phyloP scores from a whole-genome alignment of 306 rosid genomes.

The Cucurbita ficifolia region DNA sequence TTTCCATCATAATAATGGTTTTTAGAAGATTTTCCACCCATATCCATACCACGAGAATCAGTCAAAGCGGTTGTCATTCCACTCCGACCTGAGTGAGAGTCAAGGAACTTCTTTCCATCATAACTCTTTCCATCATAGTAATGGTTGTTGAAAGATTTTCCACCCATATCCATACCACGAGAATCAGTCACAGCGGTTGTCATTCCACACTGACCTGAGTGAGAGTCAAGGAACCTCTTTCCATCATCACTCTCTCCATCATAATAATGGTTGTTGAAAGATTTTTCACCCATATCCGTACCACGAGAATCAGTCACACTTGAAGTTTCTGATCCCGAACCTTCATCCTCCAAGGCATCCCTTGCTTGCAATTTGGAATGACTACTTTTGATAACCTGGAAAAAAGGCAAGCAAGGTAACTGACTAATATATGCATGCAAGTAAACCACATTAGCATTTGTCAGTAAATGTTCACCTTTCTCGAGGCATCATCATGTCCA shows the following conservation, averaged over 20 bases:
- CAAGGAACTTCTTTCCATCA: constrained; percentile 11
- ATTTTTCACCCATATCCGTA: constrained; percentile 14
- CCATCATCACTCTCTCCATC: constrained; percentile 21
- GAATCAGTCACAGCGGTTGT: no score
- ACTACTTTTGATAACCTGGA: constrained; percentile 24
- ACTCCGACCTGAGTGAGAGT: constrained; percentile 17
- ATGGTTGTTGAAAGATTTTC: constrained; percentile 46
- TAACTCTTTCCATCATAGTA: constrained; percentile 30
- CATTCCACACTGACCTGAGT: no score
- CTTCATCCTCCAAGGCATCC: constrained; percentile 57
- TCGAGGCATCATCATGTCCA: constrained; percentile 43
- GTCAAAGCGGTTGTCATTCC: constrained; percentile 1
- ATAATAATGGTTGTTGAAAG: constrained; percentile 44
- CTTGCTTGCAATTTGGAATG: constrained; percentile 27
- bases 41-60: no score
- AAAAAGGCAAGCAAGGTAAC: constrained; percentile 1
- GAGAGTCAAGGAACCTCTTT: not conserved
- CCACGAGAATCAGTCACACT: constrained; percentile 30
- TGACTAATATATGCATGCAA: not conserved
- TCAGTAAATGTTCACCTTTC: constrained; percentile 32
- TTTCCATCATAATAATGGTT: no score
- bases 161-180: constrained; percentile 10
- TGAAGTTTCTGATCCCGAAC: constrained; percentile 61
- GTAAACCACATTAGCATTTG: not conserved
- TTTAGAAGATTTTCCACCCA: no score